Evolutionary conservation across 768 basidiomycete genomes (phyloP), one percentile per base, ranked within the genome.

Genomic region (Boletus barrowsii): DNA sequence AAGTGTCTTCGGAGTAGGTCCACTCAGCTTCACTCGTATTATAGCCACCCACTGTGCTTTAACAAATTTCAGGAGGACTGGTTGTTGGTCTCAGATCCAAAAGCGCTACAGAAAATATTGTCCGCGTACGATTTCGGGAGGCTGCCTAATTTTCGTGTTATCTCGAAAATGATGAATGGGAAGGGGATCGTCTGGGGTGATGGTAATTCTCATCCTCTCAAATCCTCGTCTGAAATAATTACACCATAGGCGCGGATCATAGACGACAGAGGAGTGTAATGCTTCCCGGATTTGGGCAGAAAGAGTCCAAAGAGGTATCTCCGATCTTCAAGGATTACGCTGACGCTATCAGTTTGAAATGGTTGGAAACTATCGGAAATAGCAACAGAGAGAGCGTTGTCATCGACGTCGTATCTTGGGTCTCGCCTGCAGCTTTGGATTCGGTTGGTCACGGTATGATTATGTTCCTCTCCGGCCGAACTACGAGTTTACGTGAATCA

Each of bases 261-360:
- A 78, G 68, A 56, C 73, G 82, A 48, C 82, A 83, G 44, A 68
- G 78, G 54, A 79, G 71, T 56, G 72, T 82, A 15, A 75, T 83
- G 76, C 68, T 79, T 46, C 81, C 81, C 0, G 82, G 78, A 6
- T 83, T 84, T 54, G 79, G 81, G 53, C 73, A 62, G 5, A 73
- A 74, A 2, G 79, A 82, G 53, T 74, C 74, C n/a, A 79, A 74
- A 48, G 73, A 76, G 2, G 80, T 79, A 54, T 68, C 83, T 3
- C 72, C 76, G 11, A 73, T 83, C 42, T 83, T 83, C 68, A 71
- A 67, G 44, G 68, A 72, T 49, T 74, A 54, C 17, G 62, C 67
- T 0, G 60, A 67, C 33, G 49, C 51, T 33, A 51, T 67, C n/a
- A 44, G 55, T 18, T 15, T 33, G 3, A 56, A 52, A 53, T 64